Conservation (phyloP, 257 asterid species). For the Fraxinus excelsior region DNA sequence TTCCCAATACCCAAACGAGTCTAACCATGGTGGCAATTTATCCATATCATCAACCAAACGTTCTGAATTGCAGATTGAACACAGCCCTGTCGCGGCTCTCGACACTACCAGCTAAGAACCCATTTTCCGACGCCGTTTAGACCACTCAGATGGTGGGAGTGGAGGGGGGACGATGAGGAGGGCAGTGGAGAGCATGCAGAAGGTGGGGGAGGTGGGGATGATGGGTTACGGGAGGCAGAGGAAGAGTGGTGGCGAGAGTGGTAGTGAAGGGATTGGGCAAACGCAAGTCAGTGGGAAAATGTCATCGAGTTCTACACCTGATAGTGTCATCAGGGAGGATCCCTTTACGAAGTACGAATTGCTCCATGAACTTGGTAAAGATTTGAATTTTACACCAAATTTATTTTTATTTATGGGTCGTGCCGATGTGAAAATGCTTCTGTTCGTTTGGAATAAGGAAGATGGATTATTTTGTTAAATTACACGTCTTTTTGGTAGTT, state of each 20-base stretch:
- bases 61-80: too few species aligned
- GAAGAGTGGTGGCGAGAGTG: conserved; percentile 40
- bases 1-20: too few species aligned
- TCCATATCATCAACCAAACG: too few species aligned
- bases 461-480: conserved; percentile 17
- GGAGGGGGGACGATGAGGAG: conserved; percentile 79
- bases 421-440: conserved; percentile 6
- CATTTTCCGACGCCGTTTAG: too few species aligned
- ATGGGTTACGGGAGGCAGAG: conserved; percentile 57
- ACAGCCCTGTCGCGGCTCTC: too few species aligned
- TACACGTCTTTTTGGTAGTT: conserved; percentile 1
- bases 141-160: conserved; percentile 39
- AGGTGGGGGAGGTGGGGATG: conserved; percentile 60
- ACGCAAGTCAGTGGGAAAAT: conserved; percentile 66
- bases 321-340: conserved; percentile 80
- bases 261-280: conserved; percentile 36
- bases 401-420: conserved; percentile 3
- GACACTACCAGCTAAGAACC: too few species aligned
- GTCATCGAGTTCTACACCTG: conserved; percentile 83
- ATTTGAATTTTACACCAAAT: conserved; percentile 18
- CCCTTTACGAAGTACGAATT: conserved; percentile 88
- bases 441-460: conserved; percentile 12
- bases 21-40: too few species aligned
- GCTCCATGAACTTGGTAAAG: conserved; percentile 93
- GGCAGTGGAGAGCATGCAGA: conserved; percentile 98